A percentile compares a stretch with the other conserved stretches of the same genome.
Conservation (phyloP, 768 basidiomycete species). For the Pleurotus djamor region DNA sequence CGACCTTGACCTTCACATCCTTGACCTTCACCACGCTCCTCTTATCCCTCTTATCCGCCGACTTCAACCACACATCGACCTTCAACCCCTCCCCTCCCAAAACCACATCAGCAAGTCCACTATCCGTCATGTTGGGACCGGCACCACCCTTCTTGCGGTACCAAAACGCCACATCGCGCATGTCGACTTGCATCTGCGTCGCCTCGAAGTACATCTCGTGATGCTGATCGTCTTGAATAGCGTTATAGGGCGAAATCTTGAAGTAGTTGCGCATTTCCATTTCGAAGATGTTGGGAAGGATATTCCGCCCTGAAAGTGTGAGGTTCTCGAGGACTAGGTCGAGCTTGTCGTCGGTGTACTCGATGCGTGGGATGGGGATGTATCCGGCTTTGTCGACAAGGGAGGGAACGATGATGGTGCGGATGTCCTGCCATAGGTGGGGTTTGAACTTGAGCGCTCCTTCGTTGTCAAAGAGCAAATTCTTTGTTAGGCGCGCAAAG, state of each 20-base stretch:
- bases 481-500: constrained; percentile 75
- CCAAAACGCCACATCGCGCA: constrained; percentile 91
- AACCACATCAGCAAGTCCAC: constrained; percentile 81
- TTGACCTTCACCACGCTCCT: constrained; percentile 72
- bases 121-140: constrained; percentile 68
- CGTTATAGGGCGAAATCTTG: constrained; percentile 80
- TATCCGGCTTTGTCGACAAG: constrained; percentile 76
- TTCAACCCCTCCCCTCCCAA: constrained; percentile 84
- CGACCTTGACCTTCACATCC: constrained; percentile 75
- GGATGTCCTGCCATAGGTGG: constrained; percentile 84
- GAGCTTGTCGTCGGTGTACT: constrained; percentile 83
- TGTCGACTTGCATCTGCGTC: constrained; percentile 87
- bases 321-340: constrained; percentile 94
- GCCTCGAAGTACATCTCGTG: constrained; percentile 76
- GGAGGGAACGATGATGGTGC: constrained; percentile 75
- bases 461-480: constrained; percentile 76
- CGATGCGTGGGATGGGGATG: constrained; percentile 88
- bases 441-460: constrained; percentile 88
- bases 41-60: constrained; percentile 50
- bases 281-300: constrained; percentile 78
- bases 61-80: constrained; percentile 56
- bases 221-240: constrained; percentile 51
- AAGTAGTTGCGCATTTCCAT: constrained; percentile 78
- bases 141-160: constrained; percentile 84
- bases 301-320: constrained; percentile 80